Evolutionary conservation across 495 filamentous ascomycete species (phyloP).

Genomic region (Pyrenula massariospora): DNA sequence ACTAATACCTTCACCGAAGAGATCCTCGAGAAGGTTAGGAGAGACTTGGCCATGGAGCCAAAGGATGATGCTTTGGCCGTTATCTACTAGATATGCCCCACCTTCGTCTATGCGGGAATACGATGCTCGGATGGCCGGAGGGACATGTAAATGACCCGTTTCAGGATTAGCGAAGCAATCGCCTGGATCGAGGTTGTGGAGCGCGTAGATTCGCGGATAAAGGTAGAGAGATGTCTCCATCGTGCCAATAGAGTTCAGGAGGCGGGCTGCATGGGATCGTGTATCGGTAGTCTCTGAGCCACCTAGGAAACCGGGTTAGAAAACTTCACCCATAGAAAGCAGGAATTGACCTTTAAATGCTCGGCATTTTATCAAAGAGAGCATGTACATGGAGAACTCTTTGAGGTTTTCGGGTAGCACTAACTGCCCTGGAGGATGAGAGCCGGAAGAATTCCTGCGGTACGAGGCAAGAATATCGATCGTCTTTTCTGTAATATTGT

Average conservation of each 20-base stretch:
- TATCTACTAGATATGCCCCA: conserved; percentile 95
- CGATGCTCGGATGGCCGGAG: conserved; percentile 58
- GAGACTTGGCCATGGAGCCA: conserved; percentile 75
- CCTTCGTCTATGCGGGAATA: conserved; percentile 87
- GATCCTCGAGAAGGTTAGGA: conserved; percentile 74
- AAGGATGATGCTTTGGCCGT: conserved; percentile 79
- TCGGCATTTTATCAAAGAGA: conserved; percentile 82
- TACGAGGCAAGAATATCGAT: conserved; percentile 91
- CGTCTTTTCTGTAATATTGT: conserved; percentile 76
- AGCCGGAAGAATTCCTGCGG: conserved; percentile 76
- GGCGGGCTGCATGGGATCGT: conserved; percentile 78
- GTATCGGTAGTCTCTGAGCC: conserved; percentile 88
- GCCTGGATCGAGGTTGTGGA: conserved; percentile 66
- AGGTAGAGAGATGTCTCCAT: conserved; percentile 84
- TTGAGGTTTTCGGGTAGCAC: conserved; percentile 94
- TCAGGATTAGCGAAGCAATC: conserved; percentile 79
- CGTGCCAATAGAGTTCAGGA: conserved; percentile 77
- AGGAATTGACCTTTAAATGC: conserved; percentile 65
- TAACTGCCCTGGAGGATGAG: conserved; percentile 84
- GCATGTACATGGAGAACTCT: conserved; percentile 93
- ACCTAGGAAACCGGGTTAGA: conserved; percentile 18
- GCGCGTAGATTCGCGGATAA: conserved; percentile 83
- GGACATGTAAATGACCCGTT: conserved; percentile 72
- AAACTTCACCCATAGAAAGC: neutral
- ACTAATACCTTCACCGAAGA: conserved; percentile 71